These are phyloP conservation scores for Phoma herbarum DNA, from an alignment of 2,329 filamentous ascomycete species.

Conservation along the genomic window DNA sequence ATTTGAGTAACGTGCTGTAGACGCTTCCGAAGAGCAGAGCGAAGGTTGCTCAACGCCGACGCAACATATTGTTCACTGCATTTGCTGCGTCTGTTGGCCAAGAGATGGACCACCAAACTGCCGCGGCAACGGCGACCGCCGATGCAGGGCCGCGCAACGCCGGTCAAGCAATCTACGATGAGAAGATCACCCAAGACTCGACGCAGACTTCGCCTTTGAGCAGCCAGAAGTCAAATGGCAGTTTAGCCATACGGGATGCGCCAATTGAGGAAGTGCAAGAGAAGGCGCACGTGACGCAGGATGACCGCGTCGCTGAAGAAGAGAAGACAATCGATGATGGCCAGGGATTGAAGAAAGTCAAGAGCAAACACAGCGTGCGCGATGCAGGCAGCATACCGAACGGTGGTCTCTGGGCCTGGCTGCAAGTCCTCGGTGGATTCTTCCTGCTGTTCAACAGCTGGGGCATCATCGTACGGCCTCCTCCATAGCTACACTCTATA, in stretches of 20 bases:
- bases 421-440: conserved; percentile 59
- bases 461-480: conserved; percentile 47
- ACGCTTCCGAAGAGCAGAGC: neutral
- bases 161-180: conserved; percentile 21
- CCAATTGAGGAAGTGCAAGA: conserved; percentile 23
- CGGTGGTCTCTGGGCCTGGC: conserved; percentile 58
- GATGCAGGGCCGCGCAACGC: conserved; percentile 11
- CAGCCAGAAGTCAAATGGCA: conserved; percentile 26
- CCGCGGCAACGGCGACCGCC: conserved; percentile 2
- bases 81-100: neutral
- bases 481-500: neutral
- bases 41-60: neutral
- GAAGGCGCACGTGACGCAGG: conserved; percentile 25
- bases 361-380: conserved; percentile 47
- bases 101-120: conserved; percentile 14
- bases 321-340: neutral
- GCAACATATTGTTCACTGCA: neutral
- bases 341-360: conserved; percentile 30
- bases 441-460: conserved; percentile 60
- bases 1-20: neutral
- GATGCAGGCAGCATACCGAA: conserved; percentile 56
- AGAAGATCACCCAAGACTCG: conserved; percentile 25
- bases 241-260: conserved; percentile 14
- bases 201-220: conserved; percentile 22
- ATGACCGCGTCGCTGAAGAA: conserved; percentile 7